Evolutionary conservation across 768 basidiomycete species (phyloP).

Genomic region (Rhizopogon salebrosus): DNA sequence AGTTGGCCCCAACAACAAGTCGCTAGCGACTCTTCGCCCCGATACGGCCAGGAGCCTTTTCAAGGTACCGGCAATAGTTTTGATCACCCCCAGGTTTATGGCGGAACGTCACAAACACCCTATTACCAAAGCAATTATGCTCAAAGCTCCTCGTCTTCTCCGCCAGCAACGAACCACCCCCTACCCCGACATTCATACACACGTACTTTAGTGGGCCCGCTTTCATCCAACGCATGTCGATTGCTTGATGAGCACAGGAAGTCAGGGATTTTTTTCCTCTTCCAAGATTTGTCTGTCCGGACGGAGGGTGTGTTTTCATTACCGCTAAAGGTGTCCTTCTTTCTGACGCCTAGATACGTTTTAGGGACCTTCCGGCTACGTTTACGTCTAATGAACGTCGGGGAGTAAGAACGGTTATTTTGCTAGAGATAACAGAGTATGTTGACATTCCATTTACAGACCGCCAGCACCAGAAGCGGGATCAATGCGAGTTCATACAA

Average conservation of each 20-base stretch:
- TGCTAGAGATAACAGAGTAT: conserved; percentile 11
- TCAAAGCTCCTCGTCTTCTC: conserved; percentile 23
- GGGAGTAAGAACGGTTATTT: conserved; percentile 61
- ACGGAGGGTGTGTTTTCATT: conserved; percentile 66
- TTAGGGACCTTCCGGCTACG: conserved; percentile 81
- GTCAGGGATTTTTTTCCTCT: conserved; percentile 89
- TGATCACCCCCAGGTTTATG: conserved; percentile 19
- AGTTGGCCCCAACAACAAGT: conserved; percentile 22
- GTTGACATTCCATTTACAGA: conserved; percentile 32
- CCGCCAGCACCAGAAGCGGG: conserved; percentile 71
- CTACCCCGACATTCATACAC: conserved; percentile 71
- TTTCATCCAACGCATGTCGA: conserved; percentile 81
- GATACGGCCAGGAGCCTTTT: conserved; percentile 16
- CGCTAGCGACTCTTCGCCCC: conserved; percentile 11
- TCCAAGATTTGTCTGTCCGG: conserved; percentile 90
- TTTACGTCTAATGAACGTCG: conserved; percentile 85
- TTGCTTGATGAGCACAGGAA: conserved; percentile 81
- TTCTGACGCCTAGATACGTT: conserved; percentile 15
- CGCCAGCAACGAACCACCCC: conserved; percentile 32
- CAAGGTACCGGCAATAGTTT: conserved; percentile 15
- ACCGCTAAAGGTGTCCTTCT: conserved; percentile 17
- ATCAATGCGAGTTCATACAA: conserved; percentile 59
- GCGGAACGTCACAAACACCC: conserved; percentile 22
- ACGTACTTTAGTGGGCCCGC: conserved; percentile 84
- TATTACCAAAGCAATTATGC: conserved; percentile 24